These are phyloP conservation scores for Solanum chiquidenum DNA, from an alignment of 257 asterid genomes.

Conservation along the genomic window DNA sequence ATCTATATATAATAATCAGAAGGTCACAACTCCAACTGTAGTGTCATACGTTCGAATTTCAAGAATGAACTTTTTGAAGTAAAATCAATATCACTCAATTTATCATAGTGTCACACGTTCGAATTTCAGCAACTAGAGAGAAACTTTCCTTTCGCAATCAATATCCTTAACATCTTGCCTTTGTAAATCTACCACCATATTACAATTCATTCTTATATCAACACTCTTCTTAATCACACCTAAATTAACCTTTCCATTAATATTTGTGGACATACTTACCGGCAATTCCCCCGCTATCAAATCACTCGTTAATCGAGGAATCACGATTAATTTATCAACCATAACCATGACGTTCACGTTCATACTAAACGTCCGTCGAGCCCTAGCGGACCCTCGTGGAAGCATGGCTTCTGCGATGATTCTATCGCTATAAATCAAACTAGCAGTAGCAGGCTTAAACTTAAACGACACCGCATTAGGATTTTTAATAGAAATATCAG, in stretches of 20 bases:
- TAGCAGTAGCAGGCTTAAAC: neutral
- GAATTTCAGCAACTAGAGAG: neutral
- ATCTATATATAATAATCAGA: neutral
- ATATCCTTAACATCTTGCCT: conserved; percentile 7
- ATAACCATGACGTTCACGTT: conserved; percentile 1
- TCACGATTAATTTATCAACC: conserved; percentile 3
- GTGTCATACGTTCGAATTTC: neutral
- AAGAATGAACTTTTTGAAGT: no score
- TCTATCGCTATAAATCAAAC: conserved; percentile 2
- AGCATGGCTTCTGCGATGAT: conserved; percentile 5
- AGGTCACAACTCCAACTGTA: neutral
- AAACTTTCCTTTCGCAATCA: conserved; percentile 14
- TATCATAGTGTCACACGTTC: neutral
- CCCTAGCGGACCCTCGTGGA: conserved; percentile 1
- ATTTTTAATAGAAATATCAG: conserved; percentile 18
- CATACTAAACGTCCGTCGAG: conserved; percentile 9
- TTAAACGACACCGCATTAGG: conserved; percentile 22
- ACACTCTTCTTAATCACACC: conserved; percentile 12
- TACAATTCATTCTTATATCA: conserved; percentile 14
- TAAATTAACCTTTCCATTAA: conserved; percentile 20
- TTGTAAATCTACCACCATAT: conserved; percentile 4
- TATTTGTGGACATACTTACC: conserved; percentile 8
- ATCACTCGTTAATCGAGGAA: conserved; percentile 11
- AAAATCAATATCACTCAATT: no score
- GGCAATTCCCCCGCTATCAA: conserved; percentile 12